Base-by-base conservation (phyloP, 768 basidiomycete genomes). In the Boletus coccyginus region DNA sequence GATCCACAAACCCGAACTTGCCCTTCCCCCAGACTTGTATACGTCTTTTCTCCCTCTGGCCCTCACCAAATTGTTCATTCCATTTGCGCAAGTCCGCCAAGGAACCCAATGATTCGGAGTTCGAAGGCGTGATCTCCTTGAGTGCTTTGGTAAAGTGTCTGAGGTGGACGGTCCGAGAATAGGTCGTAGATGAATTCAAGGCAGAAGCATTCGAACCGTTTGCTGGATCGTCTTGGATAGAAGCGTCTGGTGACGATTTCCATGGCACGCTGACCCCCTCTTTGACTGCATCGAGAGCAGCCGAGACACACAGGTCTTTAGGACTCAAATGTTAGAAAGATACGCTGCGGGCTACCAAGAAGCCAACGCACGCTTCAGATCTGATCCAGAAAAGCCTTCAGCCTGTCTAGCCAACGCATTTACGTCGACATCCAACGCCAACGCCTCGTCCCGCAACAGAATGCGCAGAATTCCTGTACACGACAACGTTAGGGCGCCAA, bases 11-110 rank as follows among this genome's bases (percentile, higher is more conserved):
- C 19, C 94, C 94, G 70, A 98, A 98, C 46, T 81, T 80, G 55
- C 86, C 92, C 64, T 88, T 92, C 27, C 94, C 95, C 83, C 94
- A 94, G 35, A 88, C 86, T 64, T 86, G 84, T 64, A 81, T 80
- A 38, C 82, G 81, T 64, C 79, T 86, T 50, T 80, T 82, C 38
- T 87, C 82, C 59, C 77, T 81, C 17, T 82, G 75, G 7, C 92
- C 93, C 70, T 96, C 94, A 27, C 95, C 94, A 70, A 94, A 95
- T 68, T 95, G 90, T 46, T 94, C 90, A 58, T 96, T 94, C 92
- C 92, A 95, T 73, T 87, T 89, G 43, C 87, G 81, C 43, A 94
- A 75, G 54, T 89, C 88, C 2, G 85, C 74, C 35, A 92, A 81
- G 47, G 82, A 88, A 46, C 89, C 90, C 3, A 90, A 74, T 13